Evolutionary conservation across 805 yeast genomes (phyloP).

Genomic region (Yarrowia deformans): DNA sequence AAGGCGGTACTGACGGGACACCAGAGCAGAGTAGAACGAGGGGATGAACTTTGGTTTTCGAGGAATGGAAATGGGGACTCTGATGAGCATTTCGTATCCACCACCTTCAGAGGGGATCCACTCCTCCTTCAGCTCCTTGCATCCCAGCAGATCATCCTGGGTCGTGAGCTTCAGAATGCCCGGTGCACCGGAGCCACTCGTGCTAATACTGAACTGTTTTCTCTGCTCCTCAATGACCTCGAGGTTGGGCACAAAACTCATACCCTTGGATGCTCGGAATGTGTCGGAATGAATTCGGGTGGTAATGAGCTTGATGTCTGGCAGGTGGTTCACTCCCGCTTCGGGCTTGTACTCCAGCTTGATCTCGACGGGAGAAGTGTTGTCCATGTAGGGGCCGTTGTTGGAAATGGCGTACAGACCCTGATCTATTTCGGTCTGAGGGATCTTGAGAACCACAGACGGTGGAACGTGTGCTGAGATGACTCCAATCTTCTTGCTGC

Average conservation of each 20-base stretch:
- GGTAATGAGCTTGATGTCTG: conserved; percentile 20
- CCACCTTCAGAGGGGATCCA: conserved; percentile 8
- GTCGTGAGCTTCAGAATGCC: conserved; percentile 27
- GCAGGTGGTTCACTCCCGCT: conserved; percentile 9
- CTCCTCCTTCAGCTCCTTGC: conserved; percentile 24
- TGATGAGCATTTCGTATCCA: conserved; percentile 9
- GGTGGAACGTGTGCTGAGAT: conserved; percentile 32
- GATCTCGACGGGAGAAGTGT: conserved; percentile 28
- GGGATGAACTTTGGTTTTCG: conserved; percentile 38
- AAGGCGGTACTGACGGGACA: conserved; percentile 37
- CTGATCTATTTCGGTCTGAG: conserved; percentile 73
- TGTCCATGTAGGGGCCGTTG: conserved; percentile 25
- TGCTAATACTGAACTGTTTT: conserved; percentile 7
- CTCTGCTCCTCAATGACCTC: conserved; percentile 35
- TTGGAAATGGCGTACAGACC: conserved; percentile 71
- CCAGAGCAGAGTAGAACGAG: conserved; percentile 37
- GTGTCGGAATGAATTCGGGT: conserved; percentile 38
- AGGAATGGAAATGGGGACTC: conserved; percentile 22
- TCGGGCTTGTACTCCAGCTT: conserved; percentile 36
- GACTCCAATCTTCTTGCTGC: conserved; percentile 2
- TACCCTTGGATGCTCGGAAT: conserved; percentile 29
- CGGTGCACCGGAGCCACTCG: not conserved
- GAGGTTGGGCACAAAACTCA: conserved; percentile 35
- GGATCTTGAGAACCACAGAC: conserved; percentile 37
- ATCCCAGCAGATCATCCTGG: conserved; percentile 24